Evolutionary conservation across 1,284 basidiomycete species (phyloP).

Genomic region (Microbotryomycetes sp.): DNA sequence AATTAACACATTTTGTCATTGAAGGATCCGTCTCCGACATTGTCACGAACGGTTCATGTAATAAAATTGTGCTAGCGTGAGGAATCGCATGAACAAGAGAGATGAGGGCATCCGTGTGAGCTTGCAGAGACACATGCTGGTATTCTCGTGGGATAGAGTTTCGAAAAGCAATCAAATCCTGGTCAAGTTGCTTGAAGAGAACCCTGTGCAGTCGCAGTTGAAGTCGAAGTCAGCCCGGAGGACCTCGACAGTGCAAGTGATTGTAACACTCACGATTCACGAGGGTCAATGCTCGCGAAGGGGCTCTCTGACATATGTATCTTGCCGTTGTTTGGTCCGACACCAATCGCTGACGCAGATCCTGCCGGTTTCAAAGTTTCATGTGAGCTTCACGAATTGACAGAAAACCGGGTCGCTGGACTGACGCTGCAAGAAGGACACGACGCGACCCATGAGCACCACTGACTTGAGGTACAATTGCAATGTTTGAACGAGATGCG

Average conservation of each 20-base stretch:
- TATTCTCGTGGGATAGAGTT: slow-evolving; percentile 8
- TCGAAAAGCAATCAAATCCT: slow-evolving; percentile 7
- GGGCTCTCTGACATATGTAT: not conserved
- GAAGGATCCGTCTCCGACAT: slow-evolving; percentile 17
- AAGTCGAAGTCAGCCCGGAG: not conserved
- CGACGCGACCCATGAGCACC: slow-evolving; percentile 27
- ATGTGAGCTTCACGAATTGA: too few species aligned
- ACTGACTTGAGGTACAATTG: slow-evolving; percentile 33
- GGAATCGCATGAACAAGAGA: slow-evolving; percentile 11
- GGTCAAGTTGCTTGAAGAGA: slow-evolving; percentile 13
- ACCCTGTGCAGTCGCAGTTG: slow-evolving; percentile 13
- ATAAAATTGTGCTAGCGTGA: slow-evolving; percentile 24
- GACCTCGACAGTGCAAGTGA: not conserved
- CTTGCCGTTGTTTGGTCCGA: slow-evolving; percentile 3
- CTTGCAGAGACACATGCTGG: slow-evolving; percentile 3
- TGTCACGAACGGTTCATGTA: slow-evolving; percentile 31
- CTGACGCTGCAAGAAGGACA: slow-evolving; percentile 20
- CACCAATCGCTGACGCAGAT: slow-evolving; percentile 1
- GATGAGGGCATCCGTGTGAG: slow-evolving; percentile 11
- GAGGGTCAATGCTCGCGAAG: slow-evolving; percentile 9
- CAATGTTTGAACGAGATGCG: slow-evolving; percentile 19
- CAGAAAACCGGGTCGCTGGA: not conserved
- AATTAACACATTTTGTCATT: slow-evolving; percentile 24
- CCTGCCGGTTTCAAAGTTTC: too few species aligned
- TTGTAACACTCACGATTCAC: slow-evolving; percentile 4